Base-by-base conservation (phyloP, 2,329 filamentous ascomycete species). In the Talaromyces funiculosus region DNA sequence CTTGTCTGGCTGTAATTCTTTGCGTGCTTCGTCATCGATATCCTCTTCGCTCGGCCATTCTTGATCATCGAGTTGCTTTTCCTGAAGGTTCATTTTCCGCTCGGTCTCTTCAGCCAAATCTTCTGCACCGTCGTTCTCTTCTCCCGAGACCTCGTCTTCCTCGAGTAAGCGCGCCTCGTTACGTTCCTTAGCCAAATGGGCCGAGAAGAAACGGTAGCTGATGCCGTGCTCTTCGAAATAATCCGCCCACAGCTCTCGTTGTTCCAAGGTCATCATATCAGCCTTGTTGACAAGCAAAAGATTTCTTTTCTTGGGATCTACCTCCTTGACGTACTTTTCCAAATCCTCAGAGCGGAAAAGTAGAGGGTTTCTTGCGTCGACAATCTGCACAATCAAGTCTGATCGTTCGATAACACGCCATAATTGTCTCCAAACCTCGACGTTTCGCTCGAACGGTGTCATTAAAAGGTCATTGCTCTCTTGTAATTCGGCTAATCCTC, bases 321-420 rank as follows among this genome's bases (percentile, higher is more conserved):
- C 89, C 67, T 95, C 91, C 77, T 96, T 95, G 69, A 99, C 94
- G 67, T 99, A 99, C 66, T 81, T 82, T 72, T 97, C 94, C 63
- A 99, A 77, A 79, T 99, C 94, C 67, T 95, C 93, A 4, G 90
- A 96, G 61, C 95, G 86, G 78, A 97, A 99, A 67, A 97, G 83
- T 18, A 99, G 80, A 2, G 94, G 94, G 74, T 97, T 97, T 70
- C 94, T 84, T 8, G 95, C 94, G 78, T 99, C 94, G 58, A 99
- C 94, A 79, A 99, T 99, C 80, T 99, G 94, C 37, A 99, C 94
- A 3, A 99, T 85, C 42, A 99, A 79, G 74, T 99, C 94, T 16
- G 92, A 97, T 63, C 94, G 84, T 80, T 99, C 94, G 69, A 99
- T 97, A 61, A 99, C 94, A 78, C 94, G 86, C 94, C 94, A 99